Base-by-base conservation (phyloP, 2,329 filamentous ascomycete species). In the Blastomyces gilchristii region DNA sequence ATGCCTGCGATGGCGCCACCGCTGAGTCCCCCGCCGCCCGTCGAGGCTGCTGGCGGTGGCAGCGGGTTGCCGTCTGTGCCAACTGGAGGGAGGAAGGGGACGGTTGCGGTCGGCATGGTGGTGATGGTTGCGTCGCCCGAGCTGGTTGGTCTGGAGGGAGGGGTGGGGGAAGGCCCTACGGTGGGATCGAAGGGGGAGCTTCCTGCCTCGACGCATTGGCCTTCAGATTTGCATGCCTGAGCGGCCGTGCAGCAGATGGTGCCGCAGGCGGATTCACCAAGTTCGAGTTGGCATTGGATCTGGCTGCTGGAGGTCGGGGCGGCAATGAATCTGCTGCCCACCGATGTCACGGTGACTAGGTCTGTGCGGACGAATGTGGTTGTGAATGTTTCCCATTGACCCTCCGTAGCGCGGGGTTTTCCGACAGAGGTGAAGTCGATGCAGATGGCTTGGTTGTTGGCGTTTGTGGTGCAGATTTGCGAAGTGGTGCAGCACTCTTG, bases 381-480 rank as follows among this genome's bases (percentile, higher is more conserved):
- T 22, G 84, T 87, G 69, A 77, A 83, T 72, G 80, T 81, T 65
- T 81, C 71, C 82, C 83, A 86, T 65, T 75, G 72, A n/a, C 80
- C 81, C 16, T 69, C 69, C 61, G 68, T 73, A 56, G 62, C 64
- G 11, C 65, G 50, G 63, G 31, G 60, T 14, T 8, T 62, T 62
- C 62, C 68, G 58, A 22, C 28, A 25, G 41, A n/a, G 28, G 7
- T 31, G 61, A 67, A 67, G 34, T 68, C 68, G 41, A 71, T 69
- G 68, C 82, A 84, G 66, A 77, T 74, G 49, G 82, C 82, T 71
- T 83, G 74, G 64, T 77, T 73, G 64, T 72, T 73, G 64, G 73
- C 67, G 69, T 83, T 79, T 63, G 82, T 83, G 67, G 74, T 77
- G 73, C 82, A 85, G 60, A 71, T 72, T 66, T 80, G 72, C 52